Conservation (phyloP, 129 eudicot species). For the Oenanthe sinensis region DNA sequence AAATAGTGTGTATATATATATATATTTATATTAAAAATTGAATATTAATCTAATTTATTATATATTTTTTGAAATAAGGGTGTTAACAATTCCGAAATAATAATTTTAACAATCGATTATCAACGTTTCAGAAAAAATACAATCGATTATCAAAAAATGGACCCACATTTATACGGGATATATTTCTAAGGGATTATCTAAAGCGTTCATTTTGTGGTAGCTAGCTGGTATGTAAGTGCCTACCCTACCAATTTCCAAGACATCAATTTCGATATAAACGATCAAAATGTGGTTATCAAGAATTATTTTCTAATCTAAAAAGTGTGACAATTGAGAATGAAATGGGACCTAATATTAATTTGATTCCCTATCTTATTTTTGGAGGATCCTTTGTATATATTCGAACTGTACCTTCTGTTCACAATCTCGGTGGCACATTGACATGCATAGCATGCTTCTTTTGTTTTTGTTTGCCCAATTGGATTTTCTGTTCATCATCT, state of each 20-base stretch:
- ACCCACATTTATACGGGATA: too few species aligned
- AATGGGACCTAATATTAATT: conserved; percentile 4
- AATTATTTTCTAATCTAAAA: conserved; percentile 1
- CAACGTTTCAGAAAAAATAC: too few species aligned
- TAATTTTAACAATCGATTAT: too few species aligned
- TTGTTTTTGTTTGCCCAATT: background rate
- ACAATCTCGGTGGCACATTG: background rate
- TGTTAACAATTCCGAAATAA: too few species aligned
- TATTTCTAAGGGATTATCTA: background rate
- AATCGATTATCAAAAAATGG: too few species aligned
- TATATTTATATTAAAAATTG: too few species aligned
- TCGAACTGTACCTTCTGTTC: conserved; percentile 4
- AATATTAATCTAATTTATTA: too few species aligned
- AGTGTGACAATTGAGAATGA: conserved; percentile 10
- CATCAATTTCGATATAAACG: conserved; percentile 24
- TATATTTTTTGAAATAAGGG: too few species aligned
- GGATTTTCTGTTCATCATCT: background rate
- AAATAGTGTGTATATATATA: too few species aligned
- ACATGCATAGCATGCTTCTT: background rate
- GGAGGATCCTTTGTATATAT: background rate
- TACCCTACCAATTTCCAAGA: conserved; percentile 22
- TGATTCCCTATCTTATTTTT: background rate
- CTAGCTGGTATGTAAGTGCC: too few species aligned
- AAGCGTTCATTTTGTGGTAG: background rate
- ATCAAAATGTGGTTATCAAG: conserved; percentile 9